Percentiles rank a stretch among this genome's conserved stretches.
phyloP scores from a whole-genome alignment of 345 rosid species.

The Aegle marmelos region DNA sequence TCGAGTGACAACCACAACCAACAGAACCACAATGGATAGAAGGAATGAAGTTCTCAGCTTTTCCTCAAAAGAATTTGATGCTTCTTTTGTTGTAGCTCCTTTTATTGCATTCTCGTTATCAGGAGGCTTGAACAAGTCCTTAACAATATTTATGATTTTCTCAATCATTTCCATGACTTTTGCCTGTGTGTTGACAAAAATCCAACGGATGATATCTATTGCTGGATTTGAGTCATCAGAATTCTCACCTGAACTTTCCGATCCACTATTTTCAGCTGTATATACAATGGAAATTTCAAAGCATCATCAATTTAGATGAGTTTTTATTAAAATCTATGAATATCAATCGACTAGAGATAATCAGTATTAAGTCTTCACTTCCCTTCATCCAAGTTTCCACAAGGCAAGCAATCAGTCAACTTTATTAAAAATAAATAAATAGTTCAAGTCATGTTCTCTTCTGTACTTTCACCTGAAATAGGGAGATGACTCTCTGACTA shows the following conservation, averaged over 20 bases:
- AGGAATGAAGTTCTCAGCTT: slow-evolving; percentile 66
- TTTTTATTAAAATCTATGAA: background rate
- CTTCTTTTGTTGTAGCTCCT: slow-evolving; percentile 17
- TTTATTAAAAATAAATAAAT: background rate
- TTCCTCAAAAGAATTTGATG: slow-evolving; percentile 42
- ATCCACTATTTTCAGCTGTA: slow-evolving; percentile 34
- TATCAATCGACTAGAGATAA: background rate
- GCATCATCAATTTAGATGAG: background rate
- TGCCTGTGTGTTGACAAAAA: slow-evolving; percentile 46
- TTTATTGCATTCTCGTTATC: slow-evolving; percentile 25
- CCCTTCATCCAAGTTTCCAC: background rate
- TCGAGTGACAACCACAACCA: slow-evolving; percentile 71
- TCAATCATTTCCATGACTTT: slow-evolving; percentile 46
- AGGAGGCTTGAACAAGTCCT: slow-evolving; percentile 41
- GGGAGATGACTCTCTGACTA: background rate
- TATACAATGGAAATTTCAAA: background rate
- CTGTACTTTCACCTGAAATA: background rate
- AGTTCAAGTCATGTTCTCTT: background rate
- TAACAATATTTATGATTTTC: slow-evolving; percentile 45
- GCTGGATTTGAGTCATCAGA: slow-evolving; percentile 34
- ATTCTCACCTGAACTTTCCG: slow-evolving; percentile 24
- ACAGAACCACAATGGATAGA: slow-evolving; percentile 59
- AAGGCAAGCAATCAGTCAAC: background rate
- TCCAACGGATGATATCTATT: slow-evolving; percentile 39
- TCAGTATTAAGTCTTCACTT: background rate